Base-by-base conservation (phyloP, 495 filamentous ascomycete genomes). In the Rhizodiscina lignyota region DNA sequence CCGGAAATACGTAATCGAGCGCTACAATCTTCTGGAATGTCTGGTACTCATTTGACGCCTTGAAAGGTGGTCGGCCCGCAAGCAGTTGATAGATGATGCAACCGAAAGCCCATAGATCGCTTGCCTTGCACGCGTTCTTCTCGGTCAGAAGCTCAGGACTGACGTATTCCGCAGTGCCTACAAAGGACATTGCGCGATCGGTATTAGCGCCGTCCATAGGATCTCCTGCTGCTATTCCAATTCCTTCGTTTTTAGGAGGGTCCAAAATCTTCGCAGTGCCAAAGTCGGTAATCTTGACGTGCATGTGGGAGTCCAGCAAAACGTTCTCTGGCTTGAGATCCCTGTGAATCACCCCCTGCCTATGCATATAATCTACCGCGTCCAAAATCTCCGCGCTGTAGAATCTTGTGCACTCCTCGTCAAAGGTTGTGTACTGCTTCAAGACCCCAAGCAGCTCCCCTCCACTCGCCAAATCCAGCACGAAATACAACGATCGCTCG, bases 261-360 rank as follows among this genome's bases (percentile, higher is more conserved):
- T 78, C 77, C 30, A 99, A 64, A 30, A 96, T 77, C 54, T 94
- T 94, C 4, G 91, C 91, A 2, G 91, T 99, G 10, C 91, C 91
- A 48, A 99, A 99, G 55, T 99, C 91, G 16, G 91, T 99, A 44
- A 99, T 94, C 52, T 99, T 99, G 60, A 94, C 74, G 51, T 94
- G 80, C 79, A 94, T 91, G 47, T 91, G 75, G 31, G 84, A 79
- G 50, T 99, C 87, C 18, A 99, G 63, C 4, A 99, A 68, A 26
- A 96, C 86, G 40, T 99, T 99, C 49, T 99, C 91, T 2, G 91
- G 91, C 51, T 99, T 99, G 36, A 99, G 54, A 56, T 99, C 91
- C 30, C 91, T 75, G 57, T 99, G 91, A 38, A 99, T 96, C 18
- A 99, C 83, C 5, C 89, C 91, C 37, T 82, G 68, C 32, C 77